Conservation (phyloP, 2,329 filamentous ascomycete species). For the Aspergillus oerlinghausenensis region DNA sequence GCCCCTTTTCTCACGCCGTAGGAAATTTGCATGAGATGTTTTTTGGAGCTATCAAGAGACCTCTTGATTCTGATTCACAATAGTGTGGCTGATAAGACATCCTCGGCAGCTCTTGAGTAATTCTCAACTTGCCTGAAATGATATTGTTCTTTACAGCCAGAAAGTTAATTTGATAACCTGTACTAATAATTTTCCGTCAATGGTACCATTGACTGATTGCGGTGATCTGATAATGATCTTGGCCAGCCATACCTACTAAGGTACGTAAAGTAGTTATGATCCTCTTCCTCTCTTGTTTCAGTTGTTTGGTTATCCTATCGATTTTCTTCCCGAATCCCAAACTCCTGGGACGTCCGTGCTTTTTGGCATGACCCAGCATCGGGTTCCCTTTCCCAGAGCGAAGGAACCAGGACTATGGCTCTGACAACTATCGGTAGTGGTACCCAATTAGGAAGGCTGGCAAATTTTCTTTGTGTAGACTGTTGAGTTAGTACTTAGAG, state of each 20-base stretch:
- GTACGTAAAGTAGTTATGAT: not conserved
- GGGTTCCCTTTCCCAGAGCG: not conserved
- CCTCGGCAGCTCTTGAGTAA: not conserved
- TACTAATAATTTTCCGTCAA: not conserved
- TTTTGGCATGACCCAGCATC: conserved; percentile 2
- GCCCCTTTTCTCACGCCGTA: not conserved
- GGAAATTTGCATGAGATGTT: not conserved
- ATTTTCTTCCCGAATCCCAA: not conserved
- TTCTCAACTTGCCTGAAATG: not conserved
- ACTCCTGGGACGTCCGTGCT: conserved; percentile 18
- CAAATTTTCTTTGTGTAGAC: not conserved
- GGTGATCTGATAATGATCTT: too few relatives aligned
- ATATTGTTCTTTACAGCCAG: not conserved
- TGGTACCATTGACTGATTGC: not conserved
- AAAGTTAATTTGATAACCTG: not conserved
- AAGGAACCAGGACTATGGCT: not conserved
- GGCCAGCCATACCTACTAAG: too few relatives aligned
- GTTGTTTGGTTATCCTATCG: not conserved
- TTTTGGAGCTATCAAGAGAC: not conserved
- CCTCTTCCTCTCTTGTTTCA: not conserved
- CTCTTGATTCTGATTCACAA: not conserved
- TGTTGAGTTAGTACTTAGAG: not conserved
- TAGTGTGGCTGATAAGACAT: not conserved
- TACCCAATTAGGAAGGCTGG: not conserved
- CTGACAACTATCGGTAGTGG: not conserved